Percentiles rank a stretch among this genome's conserved stretches.
Evolutionary conservation across 306 rosid species (phyloP).

Genomic region (Nissolia schottii): DNA sequence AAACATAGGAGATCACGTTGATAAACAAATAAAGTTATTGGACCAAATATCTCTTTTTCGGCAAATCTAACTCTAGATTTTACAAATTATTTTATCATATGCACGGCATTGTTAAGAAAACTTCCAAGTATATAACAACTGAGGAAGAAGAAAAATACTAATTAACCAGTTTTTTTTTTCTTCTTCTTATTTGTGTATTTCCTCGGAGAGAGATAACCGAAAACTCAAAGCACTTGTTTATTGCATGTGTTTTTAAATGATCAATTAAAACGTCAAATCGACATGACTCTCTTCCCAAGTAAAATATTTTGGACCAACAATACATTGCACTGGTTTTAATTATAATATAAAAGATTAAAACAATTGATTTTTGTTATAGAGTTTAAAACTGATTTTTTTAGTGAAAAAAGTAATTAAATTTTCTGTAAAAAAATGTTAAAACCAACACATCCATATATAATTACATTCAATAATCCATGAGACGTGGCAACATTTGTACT

Average conservation of each 20-base stretch:
- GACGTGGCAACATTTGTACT: conserved; percentile 21
- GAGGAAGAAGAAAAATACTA: conserved; percentile 6
- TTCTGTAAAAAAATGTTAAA: too few species aligned
- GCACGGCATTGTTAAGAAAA: background rate
- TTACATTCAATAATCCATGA: too few species aligned
- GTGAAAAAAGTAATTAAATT: too few species aligned
- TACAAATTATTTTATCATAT: background rate
- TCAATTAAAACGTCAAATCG: background rate
- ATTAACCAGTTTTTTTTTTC: background rate
- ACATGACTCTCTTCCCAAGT: background rate
- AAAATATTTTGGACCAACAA: background rate
- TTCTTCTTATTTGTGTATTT: background rate
- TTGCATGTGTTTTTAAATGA: background rate
- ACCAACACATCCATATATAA: too few species aligned
- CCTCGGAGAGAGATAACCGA: background rate
- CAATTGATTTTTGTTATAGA: too few species aligned
- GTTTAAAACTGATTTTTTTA: too few species aligned
- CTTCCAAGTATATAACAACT: background rate
- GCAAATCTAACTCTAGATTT: background rate
- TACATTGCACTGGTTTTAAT: background rate
- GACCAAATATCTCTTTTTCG: too few species aligned
- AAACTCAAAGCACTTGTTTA: conserved; percentile 1
- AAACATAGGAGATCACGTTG: too few species aligned
- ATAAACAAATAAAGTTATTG: too few species aligned
- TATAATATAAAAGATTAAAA: background rate